A percentile compares a stretch with the other conserved stretches of the same genome.
Evolutionary conservation across 2,329 filamentous ascomycete species (phyloP).

Genomic region (Esteya vermicola): DNA sequence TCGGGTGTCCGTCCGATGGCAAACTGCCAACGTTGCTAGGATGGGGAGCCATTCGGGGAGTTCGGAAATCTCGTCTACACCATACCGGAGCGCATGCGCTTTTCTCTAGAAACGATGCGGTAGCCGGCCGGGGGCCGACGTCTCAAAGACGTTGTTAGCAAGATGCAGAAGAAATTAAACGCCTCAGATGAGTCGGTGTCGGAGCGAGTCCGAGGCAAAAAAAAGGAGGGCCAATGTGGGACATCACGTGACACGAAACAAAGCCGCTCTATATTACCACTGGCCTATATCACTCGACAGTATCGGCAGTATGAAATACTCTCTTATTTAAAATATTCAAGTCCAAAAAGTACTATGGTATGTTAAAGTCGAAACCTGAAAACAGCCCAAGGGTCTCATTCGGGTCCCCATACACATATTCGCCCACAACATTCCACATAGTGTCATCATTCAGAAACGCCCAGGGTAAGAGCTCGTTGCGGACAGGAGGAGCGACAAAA

Average conservation of each 20-base stretch:
- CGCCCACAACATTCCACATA: constrained; percentile 3
- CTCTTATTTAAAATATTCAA: neutral
- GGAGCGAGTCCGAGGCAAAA: neutral
- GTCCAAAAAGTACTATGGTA: neutral
- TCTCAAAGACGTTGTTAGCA: neutral
- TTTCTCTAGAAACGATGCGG: neutral
- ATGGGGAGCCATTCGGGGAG: neutral
- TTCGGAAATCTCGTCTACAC: neutral
- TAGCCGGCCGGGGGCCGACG: neutral
- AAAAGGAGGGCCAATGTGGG: too few species aligned
- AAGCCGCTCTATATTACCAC: too few species aligned
- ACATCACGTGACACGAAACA: too few species aligned
- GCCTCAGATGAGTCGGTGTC: neutral
- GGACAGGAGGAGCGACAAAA: neutral
- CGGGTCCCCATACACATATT: constrained; percentile 2
- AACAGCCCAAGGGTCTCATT: constrained; percentile 1
- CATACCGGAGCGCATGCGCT: neutral
- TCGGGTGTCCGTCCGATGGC: neutral
- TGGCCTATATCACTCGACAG: too few species aligned
- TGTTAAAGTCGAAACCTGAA: neutral
- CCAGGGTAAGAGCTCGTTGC: constrained; percentile 2
- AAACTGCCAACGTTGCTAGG: neutral
- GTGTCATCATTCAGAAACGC: constrained; percentile 2
- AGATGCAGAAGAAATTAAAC: neutral
- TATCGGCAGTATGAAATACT: too few species aligned